These are phyloP conservation scores for Fusarium annulatum DNA, from an alignment of 2,329 filamentous ascomycete genomes.

Conservation along the genomic window DNA sequence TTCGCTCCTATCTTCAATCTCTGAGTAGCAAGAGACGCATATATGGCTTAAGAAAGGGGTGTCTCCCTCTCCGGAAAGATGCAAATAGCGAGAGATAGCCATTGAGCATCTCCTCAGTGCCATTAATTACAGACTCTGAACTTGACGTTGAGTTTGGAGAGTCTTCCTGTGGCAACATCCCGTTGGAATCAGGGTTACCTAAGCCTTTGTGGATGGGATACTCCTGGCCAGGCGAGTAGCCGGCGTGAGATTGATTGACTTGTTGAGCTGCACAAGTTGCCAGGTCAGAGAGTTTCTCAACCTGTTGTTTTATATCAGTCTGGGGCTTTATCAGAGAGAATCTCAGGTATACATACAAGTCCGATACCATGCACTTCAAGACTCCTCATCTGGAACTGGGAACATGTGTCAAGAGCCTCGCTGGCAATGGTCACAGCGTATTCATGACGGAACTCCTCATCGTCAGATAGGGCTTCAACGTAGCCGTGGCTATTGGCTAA, in stretches of 20 bases:
- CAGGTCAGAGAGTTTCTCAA: not conserved
- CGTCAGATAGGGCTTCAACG: not conserved
- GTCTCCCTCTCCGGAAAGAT: not conserved
- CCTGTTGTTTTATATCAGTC: not conserved
- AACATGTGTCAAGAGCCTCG: not conserved
- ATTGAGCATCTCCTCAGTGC: not conserved
- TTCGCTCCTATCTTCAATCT: not conserved
- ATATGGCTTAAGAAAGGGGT: not conserved
- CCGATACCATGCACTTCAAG: not conserved
- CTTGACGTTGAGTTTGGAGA: not conserved
- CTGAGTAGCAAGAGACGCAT: not conserved
- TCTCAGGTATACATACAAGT: not conserved
- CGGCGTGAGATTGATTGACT: too few species aligned
- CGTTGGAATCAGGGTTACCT: too few species aligned
- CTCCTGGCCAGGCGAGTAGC: not conserved
- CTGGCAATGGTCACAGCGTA: not conserved
- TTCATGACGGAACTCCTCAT: not conserved
- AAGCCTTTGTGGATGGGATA: too few species aligned
- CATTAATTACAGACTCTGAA: accelerated
- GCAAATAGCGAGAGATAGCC: not conserved
- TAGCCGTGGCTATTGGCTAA: not conserved
- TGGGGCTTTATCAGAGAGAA: accelerated
- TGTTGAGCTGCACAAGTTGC: not conserved
- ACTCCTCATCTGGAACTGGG: not conserved
- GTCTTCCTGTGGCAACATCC: not conserved